Base-by-base conservation (phyloP, 1,284 basidiomycete species). In the Golubevia sp. region DNA sequence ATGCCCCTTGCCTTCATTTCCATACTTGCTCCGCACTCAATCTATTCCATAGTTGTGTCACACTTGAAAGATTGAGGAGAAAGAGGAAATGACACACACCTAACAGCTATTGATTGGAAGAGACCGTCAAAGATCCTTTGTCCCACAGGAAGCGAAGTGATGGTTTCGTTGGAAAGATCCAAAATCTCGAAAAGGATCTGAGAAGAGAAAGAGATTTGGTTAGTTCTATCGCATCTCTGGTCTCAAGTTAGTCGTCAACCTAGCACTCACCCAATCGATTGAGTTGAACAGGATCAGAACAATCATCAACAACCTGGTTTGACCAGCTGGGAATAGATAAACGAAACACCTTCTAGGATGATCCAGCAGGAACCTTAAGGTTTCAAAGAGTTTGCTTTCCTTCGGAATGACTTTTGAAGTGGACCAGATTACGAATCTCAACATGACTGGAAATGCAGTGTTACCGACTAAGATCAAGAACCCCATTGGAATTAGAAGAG, bases 311-410 rank as follows among this genome's bases (percentile, higher is more conserved):
- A 82, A 76, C 74, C 76, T 74, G 5, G 81, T 82, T 66, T 83
- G 77, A 26, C 62, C 64, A 21, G 73, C 71, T 0, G 81, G 81
- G 56, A 83, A 83, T 13, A 83, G 70, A 56, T 83, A 83, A 34
- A 81, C 70, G 24, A 79, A 83, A 67, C 81, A 83, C 21, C 81
- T 70, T 49, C 81, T 76, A 7, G 81, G 81, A 55, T 83, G 81
- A 64, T 83, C 81, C 48, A 83, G 69, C 53, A 83, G 58, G 60
- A 83, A 83, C 5, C 66, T 59, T 3, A 82, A 62, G 44, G 77
- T 77, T 62, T 83, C 81, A 63, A 76, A 81, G 11, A 66, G 55
- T 23, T 66, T 58, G 30, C 71, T 71, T 1, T 8, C 13, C 24
- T 57, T 61, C 2, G 76, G 73, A 3, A 75, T 69, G 55, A 63